These are phyloP conservation scores for Recurvomyces mirabilis DNA, from an alignment of 495 filamentous ascomycete genomes.

Conservation along the genomic window DNA sequence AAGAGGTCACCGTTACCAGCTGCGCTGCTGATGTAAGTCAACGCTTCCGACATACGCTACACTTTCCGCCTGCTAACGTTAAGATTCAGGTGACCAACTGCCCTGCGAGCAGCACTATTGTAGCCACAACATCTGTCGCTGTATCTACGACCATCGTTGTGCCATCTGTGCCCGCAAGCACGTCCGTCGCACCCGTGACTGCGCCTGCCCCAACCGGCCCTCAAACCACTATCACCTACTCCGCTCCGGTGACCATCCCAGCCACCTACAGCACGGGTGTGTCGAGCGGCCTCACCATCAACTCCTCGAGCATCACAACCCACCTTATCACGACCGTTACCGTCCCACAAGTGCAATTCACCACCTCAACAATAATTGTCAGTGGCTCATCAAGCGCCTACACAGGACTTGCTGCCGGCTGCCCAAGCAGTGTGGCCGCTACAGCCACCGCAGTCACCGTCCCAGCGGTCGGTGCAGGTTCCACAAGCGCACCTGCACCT, in stretches of 20 bases:
- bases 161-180: slow-evolving; percentile 7
- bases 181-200: slow-evolving; percentile 26
- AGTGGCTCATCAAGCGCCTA: slow-evolving; percentile 26
- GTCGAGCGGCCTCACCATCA: slow-evolving; percentile 36
- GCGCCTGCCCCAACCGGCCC: slow-evolving; percentile 17
- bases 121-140: slow-evolving; percentile 21
- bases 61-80: neutral
- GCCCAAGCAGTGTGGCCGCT: slow-evolving; percentile 30
- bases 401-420: slow-evolving; percentile 43
- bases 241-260: slow-evolving; percentile 35
- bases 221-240: slow-evolving; percentile 44
- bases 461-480: neutral
- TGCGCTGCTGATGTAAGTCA: slow-evolving; percentile 22
- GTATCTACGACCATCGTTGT: slow-evolving; percentile 43
- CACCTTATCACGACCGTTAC: slow-evolving; percentile 49
- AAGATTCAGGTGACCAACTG: slow-evolving; percentile 25
- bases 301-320: slow-evolving; percentile 43
- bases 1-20: slow-evolving; percentile 23
- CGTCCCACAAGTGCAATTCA: slow-evolving; percentile 66
- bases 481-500: neutral
- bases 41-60: neutral
- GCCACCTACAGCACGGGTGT: slow-evolving; percentile 35
- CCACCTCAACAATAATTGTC: slow-evolving; percentile 38
- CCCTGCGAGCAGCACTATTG: slow-evolving; percentile 34
- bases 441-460: slow-evolving; percentile 19